Percentiles rank a stretch among this genome's conserved stretches.
Evolutionary conservation across 2,329 filamentous ascomycete species (phyloP).

Genomic region (Xylariaceae sp.): DNA sequence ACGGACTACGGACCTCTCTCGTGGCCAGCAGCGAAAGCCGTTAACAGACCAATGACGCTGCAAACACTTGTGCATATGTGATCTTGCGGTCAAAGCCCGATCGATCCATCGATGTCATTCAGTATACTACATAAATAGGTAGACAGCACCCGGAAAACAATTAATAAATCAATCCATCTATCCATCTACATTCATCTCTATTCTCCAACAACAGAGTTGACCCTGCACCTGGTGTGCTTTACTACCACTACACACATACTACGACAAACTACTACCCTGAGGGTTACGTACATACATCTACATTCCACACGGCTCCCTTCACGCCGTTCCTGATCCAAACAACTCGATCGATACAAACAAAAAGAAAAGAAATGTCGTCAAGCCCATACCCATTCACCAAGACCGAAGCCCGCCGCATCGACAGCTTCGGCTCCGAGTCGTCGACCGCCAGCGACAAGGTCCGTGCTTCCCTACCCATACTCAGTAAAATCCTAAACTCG

Average conservation of each 20-base stretch:
- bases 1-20: not conserved
- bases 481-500: too few relatives aligned
- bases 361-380: constrained; percentile 19
- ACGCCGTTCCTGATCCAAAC: too few relatives aligned
- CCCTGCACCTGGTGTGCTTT: constrained; percentile 6
- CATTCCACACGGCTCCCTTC: too few relatives aligned
- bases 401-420: constrained; percentile 19
- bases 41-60: constrained; percentile 11
- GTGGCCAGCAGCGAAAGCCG: not conserved
- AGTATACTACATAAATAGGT: not conserved
- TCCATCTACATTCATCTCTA: not conserved
- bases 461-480: not conserved
- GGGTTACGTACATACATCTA: too few relatives aligned
- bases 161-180: not conserved
- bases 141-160: not conserved
- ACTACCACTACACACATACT: not conserved
- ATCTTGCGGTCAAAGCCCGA: not conserved
- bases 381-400: constrained; percentile 21
- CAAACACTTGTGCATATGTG: not conserved
- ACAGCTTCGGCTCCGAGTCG: constrained; percentile 26
- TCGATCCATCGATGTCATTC: not conserved
- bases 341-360: not conserved
- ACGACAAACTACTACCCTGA: too few relatives aligned
- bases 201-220: not conserved
- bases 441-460: constrained; percentile 26